Percentiles rank a stretch among this genome's conserved stretches.
These are phyloP conservation scores for Glarea lozoyensis DNA, from an alignment of 495 filamentous ascomycete species.

Conservation along the genomic window DNA sequence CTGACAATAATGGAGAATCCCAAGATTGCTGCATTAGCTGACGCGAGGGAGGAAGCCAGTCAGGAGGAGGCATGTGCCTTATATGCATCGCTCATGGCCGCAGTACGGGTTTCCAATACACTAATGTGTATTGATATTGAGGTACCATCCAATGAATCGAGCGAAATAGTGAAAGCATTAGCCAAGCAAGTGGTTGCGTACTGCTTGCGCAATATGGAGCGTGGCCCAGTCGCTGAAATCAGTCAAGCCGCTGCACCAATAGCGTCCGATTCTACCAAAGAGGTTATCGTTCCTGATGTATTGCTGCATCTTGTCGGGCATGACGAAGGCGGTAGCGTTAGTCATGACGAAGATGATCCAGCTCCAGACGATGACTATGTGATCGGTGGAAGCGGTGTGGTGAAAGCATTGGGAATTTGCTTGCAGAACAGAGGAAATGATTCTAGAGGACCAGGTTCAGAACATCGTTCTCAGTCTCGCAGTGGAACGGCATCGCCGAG, in stretches of 20 bases:
- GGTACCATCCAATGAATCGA: constrained; percentile 65
- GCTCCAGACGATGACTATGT: constrained; percentile 91
- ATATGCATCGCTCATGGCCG: constrained; percentile 85
- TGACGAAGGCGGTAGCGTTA: constrained; percentile 43
- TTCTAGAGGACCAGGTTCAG: constrained; percentile 36
- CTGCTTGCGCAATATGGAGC: constrained; percentile 84
- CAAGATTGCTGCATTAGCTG: constrained; percentile 53
- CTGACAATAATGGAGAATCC: constrained; percentile 83
- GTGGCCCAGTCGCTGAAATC: constrained; percentile 34
- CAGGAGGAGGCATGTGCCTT: constrained; percentile 92
- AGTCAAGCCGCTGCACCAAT: constrained; percentile 23
- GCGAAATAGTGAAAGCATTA: constrained; percentile 84
- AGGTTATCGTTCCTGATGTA: constrained; percentile 40
- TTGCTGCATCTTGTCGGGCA: constrained; percentile 48
- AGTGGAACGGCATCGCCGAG: constrained; percentile 18
- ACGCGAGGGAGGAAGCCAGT: constrained; percentile 56
- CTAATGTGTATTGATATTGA: constrained; percentile 91
- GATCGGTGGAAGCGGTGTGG: constrained; percentile 89
- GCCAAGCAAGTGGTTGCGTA: constrained; percentile 92
- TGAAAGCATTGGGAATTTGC: constrained; percentile 86
- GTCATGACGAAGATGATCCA: constrained; percentile 56
- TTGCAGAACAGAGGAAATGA: constrained; percentile 65
- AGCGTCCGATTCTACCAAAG: constrained; percentile 26
- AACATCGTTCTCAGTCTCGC: constrained; percentile 12
- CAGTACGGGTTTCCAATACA: constrained; percentile 71